These are phyloP conservation scores for Begonia loranthoides DNA, from an alignment of 306 rosid species.

Conservation along the genomic window DNA sequence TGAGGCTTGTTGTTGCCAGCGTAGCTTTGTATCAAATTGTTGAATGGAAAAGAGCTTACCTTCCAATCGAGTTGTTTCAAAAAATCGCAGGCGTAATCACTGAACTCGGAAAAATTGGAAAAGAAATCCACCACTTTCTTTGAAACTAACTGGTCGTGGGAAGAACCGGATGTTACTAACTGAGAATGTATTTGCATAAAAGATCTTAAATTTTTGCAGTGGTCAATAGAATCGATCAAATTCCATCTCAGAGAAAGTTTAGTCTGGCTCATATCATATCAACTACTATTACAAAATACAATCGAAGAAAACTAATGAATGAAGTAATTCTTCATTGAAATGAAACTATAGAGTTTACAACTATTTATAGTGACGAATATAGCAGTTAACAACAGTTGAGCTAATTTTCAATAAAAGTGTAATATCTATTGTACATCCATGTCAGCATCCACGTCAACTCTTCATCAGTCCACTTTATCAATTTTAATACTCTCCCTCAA, in stretches of 20 bases:
- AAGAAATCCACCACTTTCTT: conserved; percentile 38
- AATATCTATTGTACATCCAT: too few relatives aligned
- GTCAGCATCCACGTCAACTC: too few relatives aligned
- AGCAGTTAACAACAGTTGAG: too few relatives aligned
- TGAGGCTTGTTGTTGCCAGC: conserved; percentile 23
- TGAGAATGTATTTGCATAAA: conserved; percentile 58
- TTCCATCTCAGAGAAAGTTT: conserved; percentile 36
- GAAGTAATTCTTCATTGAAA: too few relatives aligned
- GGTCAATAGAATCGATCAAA: conserved; percentile 30
- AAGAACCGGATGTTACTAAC: conserved; percentile 35
- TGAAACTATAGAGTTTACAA: too few relatives aligned
- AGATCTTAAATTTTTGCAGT: conserved; percentile 31
- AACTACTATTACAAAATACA: too few relatives aligned
- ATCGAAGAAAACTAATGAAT: too few relatives aligned
- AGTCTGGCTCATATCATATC: conserved; percentile 11
- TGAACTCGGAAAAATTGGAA: conserved; percentile 21
- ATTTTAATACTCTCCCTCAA: too few relatives aligned
- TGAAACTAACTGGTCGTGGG: conserved; percentile 31
- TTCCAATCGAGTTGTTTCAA: conserved; percentile 51
- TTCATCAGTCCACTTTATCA: too few relatives aligned
- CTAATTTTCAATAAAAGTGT: too few relatives aligned
- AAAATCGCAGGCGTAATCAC: conserved; percentile 48
- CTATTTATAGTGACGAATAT: too few relatives aligned
- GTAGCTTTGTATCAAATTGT: conserved; percentile 34
- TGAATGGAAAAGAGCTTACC: conserved; percentile 54